Evolutionary conservation across 768 basidiomycete species (phyloP).

Genomic region (Russula brevipes): DNA sequence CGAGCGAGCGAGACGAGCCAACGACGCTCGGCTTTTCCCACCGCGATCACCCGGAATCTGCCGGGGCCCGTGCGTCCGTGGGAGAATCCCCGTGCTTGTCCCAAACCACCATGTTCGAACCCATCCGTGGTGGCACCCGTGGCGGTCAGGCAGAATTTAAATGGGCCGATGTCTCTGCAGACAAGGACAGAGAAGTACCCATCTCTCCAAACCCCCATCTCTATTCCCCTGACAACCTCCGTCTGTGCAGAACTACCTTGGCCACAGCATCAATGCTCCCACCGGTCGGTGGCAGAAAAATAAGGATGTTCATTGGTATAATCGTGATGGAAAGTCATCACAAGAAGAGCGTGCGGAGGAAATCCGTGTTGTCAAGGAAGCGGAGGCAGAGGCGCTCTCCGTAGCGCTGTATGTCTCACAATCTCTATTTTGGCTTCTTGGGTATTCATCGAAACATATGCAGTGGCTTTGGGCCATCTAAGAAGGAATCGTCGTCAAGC

Average conservation of each 20-base stretch:
- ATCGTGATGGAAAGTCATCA: constrained; percentile 46
- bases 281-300: constrained; percentile 97
- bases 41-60: constrained; percentile 18
- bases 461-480: constrained; percentile 68
- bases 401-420: constrained; percentile 58
- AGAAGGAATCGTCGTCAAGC: constrained; percentile 28
- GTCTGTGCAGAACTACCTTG: constrained; percentile 75
- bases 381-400: constrained; percentile 83
- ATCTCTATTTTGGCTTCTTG: not conserved
- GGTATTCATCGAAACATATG: not conserved
- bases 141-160: constrained; percentile 92
- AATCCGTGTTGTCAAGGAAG: constrained; percentile 75
- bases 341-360: constrained; percentile 61
- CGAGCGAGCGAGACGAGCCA: not conserved
- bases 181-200: constrained; percentile 86
- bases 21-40: constrained; percentile 11
- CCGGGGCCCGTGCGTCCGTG: constrained; percentile 21
- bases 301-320: constrained; percentile 96
- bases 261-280: constrained; percentile 91
- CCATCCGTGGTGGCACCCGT: constrained; percentile 81
- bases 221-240: not conserved
- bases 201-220: not conserved
- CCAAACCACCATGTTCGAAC: constrained; percentile 60
- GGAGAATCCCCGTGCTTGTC: not conserved
- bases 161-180: constrained; percentile 84